Conservation (phyloP, 371 early-diverging fungal genomes). For the Lichtheimia corymbifera region DNA sequence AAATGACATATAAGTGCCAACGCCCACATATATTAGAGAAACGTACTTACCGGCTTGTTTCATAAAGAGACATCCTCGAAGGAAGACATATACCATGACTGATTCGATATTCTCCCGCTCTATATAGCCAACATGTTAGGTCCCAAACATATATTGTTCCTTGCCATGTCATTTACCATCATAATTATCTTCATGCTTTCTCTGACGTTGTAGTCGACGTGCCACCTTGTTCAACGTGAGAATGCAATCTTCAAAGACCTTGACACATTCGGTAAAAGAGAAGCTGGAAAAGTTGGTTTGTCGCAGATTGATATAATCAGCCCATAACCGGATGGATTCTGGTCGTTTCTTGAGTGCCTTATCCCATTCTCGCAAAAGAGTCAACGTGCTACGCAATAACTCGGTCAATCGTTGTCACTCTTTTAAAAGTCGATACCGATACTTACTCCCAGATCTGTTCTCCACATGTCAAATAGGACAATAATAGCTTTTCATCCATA, state of each 20-base stretch:
- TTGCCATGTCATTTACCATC: conserved; percentile 12
- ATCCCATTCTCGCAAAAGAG: conserved; percentile 75
- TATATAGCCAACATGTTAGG: conserved; percentile 1
- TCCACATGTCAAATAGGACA: conserved; percentile 63
- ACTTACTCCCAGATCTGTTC: conserved; percentile 65
- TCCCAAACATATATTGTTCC: background rate
- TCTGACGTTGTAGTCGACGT: conserved; percentile 9
- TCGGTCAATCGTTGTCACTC: background rate
- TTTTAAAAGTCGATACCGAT: background rate
- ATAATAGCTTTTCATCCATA: conserved; percentile 51
- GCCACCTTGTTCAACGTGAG: conserved; percentile 26
- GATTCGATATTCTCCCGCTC: conserved; percentile 53
- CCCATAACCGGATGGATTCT: conserved; percentile 66
- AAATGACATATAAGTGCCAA: background rate
- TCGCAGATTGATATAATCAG: conserved; percentile 73
- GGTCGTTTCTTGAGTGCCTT: conserved; percentile 49
- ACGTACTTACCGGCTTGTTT: conserved; percentile 58
- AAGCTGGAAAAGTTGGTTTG: conserved; percentile 76
- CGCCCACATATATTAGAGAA: background rate
- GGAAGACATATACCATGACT: conserved; percentile 64
- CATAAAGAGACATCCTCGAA: conserved; percentile 65
- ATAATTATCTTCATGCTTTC: conserved; percentile 14
- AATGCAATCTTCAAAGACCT: conserved; percentile 70
- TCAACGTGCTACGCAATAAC: conserved; percentile 36
- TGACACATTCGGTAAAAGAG: conserved; percentile 59